These are phyloP conservation scores for Micractinium conductrix DNA, from an alignment of 139 green algal species.

Conservation along the genomic window DNA sequence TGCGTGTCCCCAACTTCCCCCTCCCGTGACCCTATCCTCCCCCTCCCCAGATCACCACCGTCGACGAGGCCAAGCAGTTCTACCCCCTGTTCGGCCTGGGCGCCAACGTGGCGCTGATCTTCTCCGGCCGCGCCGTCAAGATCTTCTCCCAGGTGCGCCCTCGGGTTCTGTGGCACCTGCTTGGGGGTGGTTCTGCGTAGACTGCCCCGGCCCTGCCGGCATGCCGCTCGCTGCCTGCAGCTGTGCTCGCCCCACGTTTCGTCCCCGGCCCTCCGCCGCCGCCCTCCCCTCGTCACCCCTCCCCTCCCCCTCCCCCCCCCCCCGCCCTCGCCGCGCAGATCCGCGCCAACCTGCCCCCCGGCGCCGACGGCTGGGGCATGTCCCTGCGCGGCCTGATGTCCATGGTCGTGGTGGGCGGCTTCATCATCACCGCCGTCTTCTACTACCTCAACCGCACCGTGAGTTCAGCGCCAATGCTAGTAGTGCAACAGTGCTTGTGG, in stretches of 20 bases:
- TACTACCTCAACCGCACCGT: conserved; percentile 87
- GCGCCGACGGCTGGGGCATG: conserved; percentile 96
- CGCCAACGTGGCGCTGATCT: conserved; percentile 98
- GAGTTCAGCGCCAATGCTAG: conserved; percentile 27
- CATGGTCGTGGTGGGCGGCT: conserved; percentile 92
- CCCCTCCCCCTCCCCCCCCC: background rate
- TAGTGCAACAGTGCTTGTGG: too few species aligned
- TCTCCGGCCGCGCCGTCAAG: conserved; percentile 96
- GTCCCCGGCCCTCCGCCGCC: too few species aligned
- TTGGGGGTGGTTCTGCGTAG: background rate
- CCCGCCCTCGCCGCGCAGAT: conserved; percentile 51
- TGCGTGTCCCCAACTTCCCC: too few species aligned
- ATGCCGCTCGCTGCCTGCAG: too few species aligned
- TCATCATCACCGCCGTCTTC: conserved; percentile 87
- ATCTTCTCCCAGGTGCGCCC: conserved; percentile 88
- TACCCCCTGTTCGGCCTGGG: conserved; percentile 99
- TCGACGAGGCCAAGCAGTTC: conserved; percentile 99
- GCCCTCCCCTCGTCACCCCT: background rate
- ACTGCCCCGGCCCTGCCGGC: too few species aligned
- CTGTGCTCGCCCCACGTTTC: too few species aligned
- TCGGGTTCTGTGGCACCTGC: background rate
- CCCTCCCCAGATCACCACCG: conserved; percentile 97
- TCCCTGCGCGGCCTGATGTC: conserved; percentile 97
- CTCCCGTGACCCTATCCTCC: too few species aligned
- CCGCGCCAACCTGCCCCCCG: conserved; percentile 87